Evolutionary conservation across 345 rosid species (phyloP).

Genomic region (Salix exigua): DNA sequence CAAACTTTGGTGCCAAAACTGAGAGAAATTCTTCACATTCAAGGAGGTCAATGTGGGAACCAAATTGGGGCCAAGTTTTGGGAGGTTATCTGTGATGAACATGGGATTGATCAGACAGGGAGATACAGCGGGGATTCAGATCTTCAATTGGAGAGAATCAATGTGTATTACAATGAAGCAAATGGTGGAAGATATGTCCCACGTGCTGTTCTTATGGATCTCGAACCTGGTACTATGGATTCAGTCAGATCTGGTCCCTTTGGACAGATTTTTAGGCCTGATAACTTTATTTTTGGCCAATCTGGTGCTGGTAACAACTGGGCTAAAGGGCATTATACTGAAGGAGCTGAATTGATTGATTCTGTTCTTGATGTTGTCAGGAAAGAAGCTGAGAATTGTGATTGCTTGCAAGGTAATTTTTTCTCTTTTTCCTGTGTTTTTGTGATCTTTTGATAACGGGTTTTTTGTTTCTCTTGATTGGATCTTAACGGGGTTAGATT

Average conservation of each 20-base stretch:
- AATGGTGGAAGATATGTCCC: constrained; percentile 26
- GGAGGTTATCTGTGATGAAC: constrained; percentile 28
- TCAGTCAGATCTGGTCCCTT: constrained; percentile 25
- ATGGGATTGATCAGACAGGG: constrained; percentile 20
- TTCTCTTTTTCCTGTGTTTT: not conserved
- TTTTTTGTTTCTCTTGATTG: not conserved
- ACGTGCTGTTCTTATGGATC: constrained; percentile 28
- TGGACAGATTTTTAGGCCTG: constrained; percentile 23
- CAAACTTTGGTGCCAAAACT: not conserved
- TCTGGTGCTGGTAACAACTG: constrained; percentile 18
- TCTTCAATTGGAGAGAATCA: constrained; percentile 20
- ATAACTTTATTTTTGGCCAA: constrained; percentile 20
- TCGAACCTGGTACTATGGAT: constrained; percentile 28
- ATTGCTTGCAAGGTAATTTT: constrained; percentile 19
- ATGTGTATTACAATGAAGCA: constrained; percentile 25
- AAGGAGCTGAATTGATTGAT: constrained; percentile 26
- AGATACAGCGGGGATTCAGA: constrained; percentile 17
- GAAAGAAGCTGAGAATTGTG: constrained; percentile 26
- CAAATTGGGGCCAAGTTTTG: constrained; percentile 27
- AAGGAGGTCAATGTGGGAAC: constrained; percentile 27
- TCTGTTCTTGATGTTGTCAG: constrained; percentile 23
- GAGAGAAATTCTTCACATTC: constrained; percentile 28
- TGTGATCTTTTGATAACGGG: not conserved
- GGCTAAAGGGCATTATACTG: constrained; percentile 27
- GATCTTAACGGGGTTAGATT: not conserved